These are phyloP conservation scores for Ogataea ramenticola DNA, from an alignment of 805 yeast species.

Conservation along the genomic window DNA sequence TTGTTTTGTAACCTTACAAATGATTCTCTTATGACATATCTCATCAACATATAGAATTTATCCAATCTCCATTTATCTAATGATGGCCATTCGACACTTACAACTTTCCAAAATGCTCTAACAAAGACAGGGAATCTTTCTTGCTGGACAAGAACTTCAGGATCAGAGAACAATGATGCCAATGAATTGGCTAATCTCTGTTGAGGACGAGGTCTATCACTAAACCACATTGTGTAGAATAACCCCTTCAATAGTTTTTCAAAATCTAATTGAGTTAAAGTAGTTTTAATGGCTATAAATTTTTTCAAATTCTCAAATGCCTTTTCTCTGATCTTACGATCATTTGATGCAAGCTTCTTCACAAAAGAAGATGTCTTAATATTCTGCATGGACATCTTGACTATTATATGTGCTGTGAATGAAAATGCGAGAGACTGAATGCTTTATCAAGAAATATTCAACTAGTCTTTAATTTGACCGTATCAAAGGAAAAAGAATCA, in stretches of 20 bases:
- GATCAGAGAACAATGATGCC: constrained; percentile 43
- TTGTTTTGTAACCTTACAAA: constrained; percentile 46
- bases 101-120: constrained; percentile 74
- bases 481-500: not conserved
- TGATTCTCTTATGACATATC: constrained; percentile 65
- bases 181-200: constrained; percentile 71
- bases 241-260: constrained; percentile 96
- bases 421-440: too few species aligned
- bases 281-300: constrained; percentile 41
- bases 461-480: too few species aligned
- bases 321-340: constrained; percentile 63
- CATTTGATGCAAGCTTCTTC: constrained; percentile 78
- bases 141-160: constrained; percentile 27
- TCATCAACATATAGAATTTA: constrained; percentile 73
- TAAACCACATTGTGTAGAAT: constrained; percentile 92
- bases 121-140: constrained; percentile 44
- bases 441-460: too few species aligned
- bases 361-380: constrained; percentile 50
- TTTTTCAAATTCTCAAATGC: constrained; percentile 61
- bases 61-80: constrained; percentile 85
- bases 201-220: constrained; percentile 90
- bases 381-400: constrained; percentile 2
- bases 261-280: constrained; percentile 45
- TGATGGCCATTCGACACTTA: constrained; percentile 73
- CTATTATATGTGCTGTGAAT: not conserved